Conservation (phyloP, 768 basidiomycete genomes). For the Termitomyces sp. region DNA sequence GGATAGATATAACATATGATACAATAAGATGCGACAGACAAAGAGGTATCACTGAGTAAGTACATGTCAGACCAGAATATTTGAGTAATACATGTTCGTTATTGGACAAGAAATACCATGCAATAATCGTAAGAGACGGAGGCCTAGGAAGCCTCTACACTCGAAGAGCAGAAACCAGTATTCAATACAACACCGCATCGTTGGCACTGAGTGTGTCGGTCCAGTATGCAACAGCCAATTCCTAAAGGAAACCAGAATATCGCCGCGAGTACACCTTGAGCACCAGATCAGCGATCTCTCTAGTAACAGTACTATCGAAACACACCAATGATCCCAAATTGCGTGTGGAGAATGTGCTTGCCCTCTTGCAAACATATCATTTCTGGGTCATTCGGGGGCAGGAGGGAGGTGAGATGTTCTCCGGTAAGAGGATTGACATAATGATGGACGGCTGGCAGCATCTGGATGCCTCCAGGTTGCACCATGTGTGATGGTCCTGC, state of each 20-base stretch:
- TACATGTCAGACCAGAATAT: background rate
- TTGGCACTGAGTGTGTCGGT: conserved; percentile 63
- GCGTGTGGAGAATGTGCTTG: conserved; percentile 57
- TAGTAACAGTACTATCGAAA: conserved; percentile 6
- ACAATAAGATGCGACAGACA: background rate
- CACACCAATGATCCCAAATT: conserved; percentile 70
- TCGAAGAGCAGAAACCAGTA: conserved; percentile 40
- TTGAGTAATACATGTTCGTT: background rate
- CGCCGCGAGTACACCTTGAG: conserved; percentile 76
- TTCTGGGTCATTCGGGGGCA: conserved; percentile 78
- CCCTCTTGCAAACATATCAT: conserved; percentile 85
- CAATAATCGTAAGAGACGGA: background rate
- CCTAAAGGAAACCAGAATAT: conserved; percentile 87
- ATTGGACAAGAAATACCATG: background rate
- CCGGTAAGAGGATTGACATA: conserved; percentile 64
- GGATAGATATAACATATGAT: background rate
- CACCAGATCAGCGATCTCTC: conserved; percentile 4
- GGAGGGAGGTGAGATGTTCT: conserved; percentile 54
- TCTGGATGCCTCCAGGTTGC: conserved; percentile 13
- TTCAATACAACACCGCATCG: conserved; percentile 45
- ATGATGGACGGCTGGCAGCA: conserved; percentile 56
- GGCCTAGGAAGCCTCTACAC: background rate
- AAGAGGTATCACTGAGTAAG: too few species aligned
- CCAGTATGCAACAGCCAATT: conserved; percentile 73
- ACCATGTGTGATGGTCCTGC: conserved; percentile 22